phyloP scores from a whole-genome alignment of 805 yeast species.

The Clavispora carvajalis region DNA sequence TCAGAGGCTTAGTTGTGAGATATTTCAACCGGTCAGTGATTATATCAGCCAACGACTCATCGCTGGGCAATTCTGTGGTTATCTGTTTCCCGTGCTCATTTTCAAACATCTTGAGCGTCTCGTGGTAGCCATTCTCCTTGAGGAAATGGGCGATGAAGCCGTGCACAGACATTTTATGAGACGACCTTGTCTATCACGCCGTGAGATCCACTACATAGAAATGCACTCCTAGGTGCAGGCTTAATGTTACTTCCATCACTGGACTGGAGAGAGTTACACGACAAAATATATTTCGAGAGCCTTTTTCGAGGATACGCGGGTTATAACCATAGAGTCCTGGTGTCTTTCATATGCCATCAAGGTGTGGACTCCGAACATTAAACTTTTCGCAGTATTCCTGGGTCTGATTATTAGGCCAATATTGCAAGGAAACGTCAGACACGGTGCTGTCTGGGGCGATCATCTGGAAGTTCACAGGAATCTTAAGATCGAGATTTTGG shows the following conservation, averaged over 20 bases:
- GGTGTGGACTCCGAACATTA: slow-evolving; percentile 11
- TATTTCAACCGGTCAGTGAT: slow-evolving; percentile 16
- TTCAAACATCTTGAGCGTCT: slow-evolving; percentile 47
- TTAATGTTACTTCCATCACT: too few relatives aligned
- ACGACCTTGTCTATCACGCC: too few relatives aligned
- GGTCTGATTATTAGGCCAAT: slow-evolving; percentile 37
- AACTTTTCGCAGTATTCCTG: slow-evolving; percentile 25
- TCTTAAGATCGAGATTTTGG: slow-evolving; percentile 8
- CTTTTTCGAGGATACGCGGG: too few relatives aligned
- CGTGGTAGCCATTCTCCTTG: slow-evolving; percentile 39
- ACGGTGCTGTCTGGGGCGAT: slow-evolving; percentile 24
- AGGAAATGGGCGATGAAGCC: slow-evolving; percentile 55
- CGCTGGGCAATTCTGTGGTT: slow-evolving; percentile 13
- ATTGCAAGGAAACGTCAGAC: slow-evolving; percentile 17
- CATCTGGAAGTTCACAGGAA: slow-evolving; percentile 21
- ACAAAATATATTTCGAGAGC: too few relatives aligned
- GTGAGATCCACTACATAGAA: too few relatives aligned
- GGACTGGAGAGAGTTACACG: too few relatives aligned
- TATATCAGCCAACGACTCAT: slow-evolving; percentile 37
- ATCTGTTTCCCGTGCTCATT: slow-evolving; percentile 38
- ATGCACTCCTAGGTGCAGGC: too few relatives aligned
- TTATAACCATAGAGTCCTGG: too few relatives aligned
- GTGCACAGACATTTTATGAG: slow-evolving; percentile 17
- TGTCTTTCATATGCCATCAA: slow-evolving; percentile 4
- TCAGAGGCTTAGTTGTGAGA: slow-evolving; percentile 1